Conservation (phyloP, 371 early-diverging fungal species). For the Choanephora cucurbitarum region DNA sequence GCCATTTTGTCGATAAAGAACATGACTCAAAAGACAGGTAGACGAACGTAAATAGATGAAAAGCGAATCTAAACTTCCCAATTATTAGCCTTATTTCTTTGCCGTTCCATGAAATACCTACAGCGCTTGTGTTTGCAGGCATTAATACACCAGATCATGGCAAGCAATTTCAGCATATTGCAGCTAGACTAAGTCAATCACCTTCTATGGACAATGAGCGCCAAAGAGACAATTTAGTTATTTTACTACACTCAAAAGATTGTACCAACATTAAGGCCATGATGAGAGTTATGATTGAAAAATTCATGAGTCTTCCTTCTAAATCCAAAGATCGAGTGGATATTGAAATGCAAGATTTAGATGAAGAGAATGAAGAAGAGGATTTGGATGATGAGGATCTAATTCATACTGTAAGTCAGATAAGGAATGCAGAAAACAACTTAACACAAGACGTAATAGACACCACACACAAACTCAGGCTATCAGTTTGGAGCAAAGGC, state of each 20-base stretch:
- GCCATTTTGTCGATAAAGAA: constrained; percentile 52
- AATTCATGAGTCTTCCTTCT: constrained; percentile 39
- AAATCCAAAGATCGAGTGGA: constrained; percentile 22
- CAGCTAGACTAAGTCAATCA: constrained; percentile 37
- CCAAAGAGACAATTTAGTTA: constrained; percentile 48
- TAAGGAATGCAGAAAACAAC: background rate
- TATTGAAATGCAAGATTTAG: constrained; percentile 25
- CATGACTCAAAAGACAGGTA: constrained; percentile 29
- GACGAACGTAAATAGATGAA: background rate
- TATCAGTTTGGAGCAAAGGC: constrained; percentile 1
- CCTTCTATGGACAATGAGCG: constrained; percentile 30
- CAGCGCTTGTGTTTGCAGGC: constrained; percentile 71
- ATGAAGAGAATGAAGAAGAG: constrained; percentile 32
- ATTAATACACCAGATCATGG: constrained; percentile 53
- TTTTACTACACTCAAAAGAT: constrained; percentile 67
- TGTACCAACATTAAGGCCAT: constrained; percentile 58
- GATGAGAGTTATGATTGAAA: constrained; percentile 63
- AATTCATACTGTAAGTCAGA: constrained; percentile 10
- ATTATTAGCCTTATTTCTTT: constrained; percentile 23
- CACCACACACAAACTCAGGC: background rate
- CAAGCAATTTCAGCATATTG: constrained; percentile 50
- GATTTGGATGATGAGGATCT: constrained; percentile 25
- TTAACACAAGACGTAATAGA: constrained; percentile 4
- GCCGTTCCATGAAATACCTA: constrained; percentile 66
- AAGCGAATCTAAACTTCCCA: background rate